A percentile compares a stretch with the other conserved stretches of the same genome.
Evolutionary conservation across 495 filamentous ascomycete species (phyloP).

Genomic region (Talaromyces thailandensis): DNA sequence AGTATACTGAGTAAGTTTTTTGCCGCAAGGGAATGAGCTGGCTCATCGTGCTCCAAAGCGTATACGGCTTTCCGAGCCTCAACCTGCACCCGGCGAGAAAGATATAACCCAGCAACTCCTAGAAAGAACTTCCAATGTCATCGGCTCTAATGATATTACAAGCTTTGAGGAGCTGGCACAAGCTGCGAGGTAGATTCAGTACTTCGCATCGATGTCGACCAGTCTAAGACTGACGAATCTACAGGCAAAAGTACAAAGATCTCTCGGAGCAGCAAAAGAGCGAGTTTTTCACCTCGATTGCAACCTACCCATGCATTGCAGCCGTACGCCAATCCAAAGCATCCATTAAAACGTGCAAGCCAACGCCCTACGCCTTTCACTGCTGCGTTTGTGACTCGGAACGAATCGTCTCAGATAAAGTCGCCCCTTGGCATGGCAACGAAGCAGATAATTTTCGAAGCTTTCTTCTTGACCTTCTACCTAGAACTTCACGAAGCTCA

Average conservation of each 20-base stretch:
- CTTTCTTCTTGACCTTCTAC: conserved; percentile 46
- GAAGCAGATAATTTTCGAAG: conserved; percentile 38
- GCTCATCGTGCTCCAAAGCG: conserved; percentile 19
- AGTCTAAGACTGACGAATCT: conserved; percentile 11
- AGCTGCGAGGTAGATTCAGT: conserved; percentile 23
- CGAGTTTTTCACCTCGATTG: conserved; percentile 25
- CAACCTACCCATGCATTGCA: conserved; percentile 35
- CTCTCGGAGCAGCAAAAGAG: conserved; percentile 24
- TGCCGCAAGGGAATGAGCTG: conserved; percentile 5
- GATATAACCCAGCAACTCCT: conserved; percentile 15
- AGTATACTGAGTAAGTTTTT: not conserved
- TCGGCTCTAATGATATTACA: conserved; percentile 11
- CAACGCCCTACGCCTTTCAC: conserved; percentile 9
- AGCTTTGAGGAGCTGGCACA: conserved; percentile 17
- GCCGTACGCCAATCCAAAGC: not conserved
- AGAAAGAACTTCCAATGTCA: conserved; percentile 10
- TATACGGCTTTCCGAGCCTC: conserved; percentile 12
- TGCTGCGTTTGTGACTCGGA: conserved; percentile 31
- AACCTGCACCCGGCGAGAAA: not conserved
- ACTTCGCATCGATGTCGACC: not conserved
- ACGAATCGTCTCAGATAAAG: conserved; percentile 7
- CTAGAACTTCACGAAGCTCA: conserved; percentile 48
- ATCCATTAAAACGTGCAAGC: not conserved
- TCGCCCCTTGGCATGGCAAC: conserved; percentile 14
- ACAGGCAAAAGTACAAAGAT: conserved; percentile 11